A percentile compares a stretch with the other conserved stretches of the same genome.
Evolutionary conservation across 495 filamentous ascomycete species (phyloP).

Genomic region (Massariosphaeria phaeospora): DNA sequence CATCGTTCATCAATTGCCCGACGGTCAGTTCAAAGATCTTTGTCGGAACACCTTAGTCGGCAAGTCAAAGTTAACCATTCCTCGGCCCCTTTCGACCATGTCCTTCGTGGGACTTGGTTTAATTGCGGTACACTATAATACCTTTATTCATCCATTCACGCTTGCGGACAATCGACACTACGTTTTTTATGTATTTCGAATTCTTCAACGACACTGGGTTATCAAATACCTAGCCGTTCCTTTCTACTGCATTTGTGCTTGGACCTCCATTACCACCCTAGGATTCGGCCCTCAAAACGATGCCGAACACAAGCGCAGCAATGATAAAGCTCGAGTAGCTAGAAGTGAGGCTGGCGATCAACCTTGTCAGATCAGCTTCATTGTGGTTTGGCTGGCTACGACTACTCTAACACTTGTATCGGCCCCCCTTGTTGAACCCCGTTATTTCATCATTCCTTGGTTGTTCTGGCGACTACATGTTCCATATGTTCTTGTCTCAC

Average conservation of each 20-base stretch:
- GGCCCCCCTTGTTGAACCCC: constrained; percentile 86
- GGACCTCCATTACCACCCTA: constrained; percentile 54
- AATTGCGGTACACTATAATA: constrained; percentile 70
- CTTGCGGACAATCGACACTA: constrained; percentile 96
- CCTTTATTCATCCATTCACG: constrained; percentile 91
- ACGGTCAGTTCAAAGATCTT: constrained; percentile 10
- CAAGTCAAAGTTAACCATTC: constrained; percentile 26
- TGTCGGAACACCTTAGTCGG: constrained; percentile 37
- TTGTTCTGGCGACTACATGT: constrained; percentile 85
- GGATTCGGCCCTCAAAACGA: constrained; percentile 34
- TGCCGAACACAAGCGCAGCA: neutral
- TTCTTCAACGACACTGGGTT: constrained; percentile 58
- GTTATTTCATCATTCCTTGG: constrained; percentile 95
- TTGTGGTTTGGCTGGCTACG: constrained; percentile 65
- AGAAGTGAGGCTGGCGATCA: constrained; percentile 35
- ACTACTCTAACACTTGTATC: constrained; percentile 73
- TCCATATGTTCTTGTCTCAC: constrained; percentile 40
- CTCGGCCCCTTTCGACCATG: constrained; percentile 40
- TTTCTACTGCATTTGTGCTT: constrained; percentile 59
- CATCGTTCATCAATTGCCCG: constrained; percentile 17
- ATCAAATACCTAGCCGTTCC: constrained; percentile 64
- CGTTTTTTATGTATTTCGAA: constrained; percentile 90
- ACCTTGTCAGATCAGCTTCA: constrained; percentile 49
- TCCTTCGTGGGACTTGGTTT: constrained; percentile 48
- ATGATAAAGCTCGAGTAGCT: constrained; percentile 32